Evolutionary conservation across 148 eudicot species (phyloP), one percentile per base, ranked within the genome.

Genomic region (Nepenthes gracilis): DNA sequence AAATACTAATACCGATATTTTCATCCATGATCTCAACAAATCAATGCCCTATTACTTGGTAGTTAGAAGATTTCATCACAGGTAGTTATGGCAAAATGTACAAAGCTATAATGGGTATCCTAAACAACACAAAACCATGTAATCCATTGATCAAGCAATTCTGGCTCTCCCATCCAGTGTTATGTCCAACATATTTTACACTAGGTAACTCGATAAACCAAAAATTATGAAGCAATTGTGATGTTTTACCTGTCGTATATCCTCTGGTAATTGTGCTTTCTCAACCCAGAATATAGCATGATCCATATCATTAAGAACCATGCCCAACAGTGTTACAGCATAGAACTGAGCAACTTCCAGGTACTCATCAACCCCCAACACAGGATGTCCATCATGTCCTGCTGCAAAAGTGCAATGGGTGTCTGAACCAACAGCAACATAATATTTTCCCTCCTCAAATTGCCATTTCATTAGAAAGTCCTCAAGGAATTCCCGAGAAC

Each of bases 221-320:
- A 12, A 0, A 36, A 32, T 37, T 12, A 55, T 66, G 55, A 52
- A 59, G 48, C 43, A 37, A 36, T 9, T 14, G 40, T 50, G 37
- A 59, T 58, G 40, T 8, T 56, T 68, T 68, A 92, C 98, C 98
- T 92, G 99, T 2, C 83, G 78, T 63, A 72, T 81, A 68, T 76
- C 81, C 67, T 75, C 88, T 3, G 99, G 95, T 63, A 93, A 64
- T 35, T 77, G 63, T 13, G 96, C 96, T 66, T 84, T 83, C 68
- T 93, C 95, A 60, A 89, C 80, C 99, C 99, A 93, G 50, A 68
- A 72, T 47, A 85, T 67, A 67, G 96, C 95, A 73, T 54, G 65
- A 62, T 77, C 81, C 50, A 62, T 58, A 51, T 83, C 78, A 32
- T 70, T 73, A 54, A 75, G 53, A 74, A 68, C 68, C 52, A 3